Evolutionary conservation across 208 protist genomes (phyloP), one percentile per base, ranked within the genome.

Genomic region (Leishmania tropica): DNA sequence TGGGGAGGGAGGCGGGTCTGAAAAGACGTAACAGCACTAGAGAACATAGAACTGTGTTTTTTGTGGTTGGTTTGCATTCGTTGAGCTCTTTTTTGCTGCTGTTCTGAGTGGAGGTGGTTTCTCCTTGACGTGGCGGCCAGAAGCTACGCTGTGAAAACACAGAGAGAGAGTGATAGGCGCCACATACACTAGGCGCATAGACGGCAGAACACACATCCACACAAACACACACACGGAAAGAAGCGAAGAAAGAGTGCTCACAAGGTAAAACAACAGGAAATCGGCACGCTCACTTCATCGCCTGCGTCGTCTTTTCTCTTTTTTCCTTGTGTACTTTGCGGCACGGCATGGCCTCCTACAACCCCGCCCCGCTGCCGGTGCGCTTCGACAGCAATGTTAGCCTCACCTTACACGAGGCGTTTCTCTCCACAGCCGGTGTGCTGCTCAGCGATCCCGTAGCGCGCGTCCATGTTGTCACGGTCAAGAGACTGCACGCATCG

Each of bases 361-460:
- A 75, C 48, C 65, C 68, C 48, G 80, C 81, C 21, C 89, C 94
- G 0, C 68, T 97, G 17, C 74, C 77, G 17, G 92, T 94, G 70
- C 81, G 81, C 28, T 97, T 97, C 83, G 87, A 90, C 80, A 96
- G 88, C 73, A 80, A 81, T 13, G 85, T 97, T 15, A 83, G 93
- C 56, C 83, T 97, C 15, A 96, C 86, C 2, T 80, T 97, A 31
- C 94, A 96, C 60, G 78, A 88, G 56, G 94, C 88, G 5, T 96
- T 95, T 77, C 86, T 97, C 60, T 79, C 89, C 17, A 88, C 94
- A 15, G 93, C 93, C 4, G 92, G 93, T 37, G 79, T 95, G 54
- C 83, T 96, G 19, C 91, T 96, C 75, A 89, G 89, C 76, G 93
- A 97, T 60, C 92, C 94, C 3, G 75, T 96, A 17, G 93, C 91